Percentiles rank a stretch among this genome's conserved stretches.
phyloP scores from a whole-genome alignment of 163 green algal species.

The Coccomyxa subellipsoidea region DNA sequence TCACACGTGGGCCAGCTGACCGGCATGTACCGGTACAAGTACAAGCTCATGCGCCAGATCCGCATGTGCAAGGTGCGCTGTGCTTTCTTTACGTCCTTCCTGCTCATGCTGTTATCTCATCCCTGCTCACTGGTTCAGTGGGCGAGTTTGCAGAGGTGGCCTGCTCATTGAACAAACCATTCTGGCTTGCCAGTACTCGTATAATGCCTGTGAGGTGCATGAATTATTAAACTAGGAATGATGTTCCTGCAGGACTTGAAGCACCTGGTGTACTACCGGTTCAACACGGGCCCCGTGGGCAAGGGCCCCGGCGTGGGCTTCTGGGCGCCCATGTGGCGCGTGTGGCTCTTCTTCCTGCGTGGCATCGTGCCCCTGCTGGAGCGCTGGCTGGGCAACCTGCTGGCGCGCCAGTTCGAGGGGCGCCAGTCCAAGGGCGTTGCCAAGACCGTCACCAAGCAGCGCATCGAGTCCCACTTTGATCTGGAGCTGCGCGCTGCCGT shows the following conservation, averaged over 20 bases:
- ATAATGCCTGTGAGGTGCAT: too few relatives aligned
- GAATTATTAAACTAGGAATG: too few relatives aligned
- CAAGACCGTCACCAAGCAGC: conserved; percentile 99
- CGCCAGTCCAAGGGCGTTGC: conserved; percentile 93
- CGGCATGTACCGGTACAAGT: conserved; percentile 99
- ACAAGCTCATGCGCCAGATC: conserved; percentile 99
- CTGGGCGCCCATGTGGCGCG: conserved; percentile 98
- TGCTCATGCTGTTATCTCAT: too few relatives aligned
- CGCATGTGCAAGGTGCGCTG: conserved; percentile 93
- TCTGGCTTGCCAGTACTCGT: too few relatives aligned
- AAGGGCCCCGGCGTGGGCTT: conserved; percentile 98
- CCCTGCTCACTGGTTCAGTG: not conserved
- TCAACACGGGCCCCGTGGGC: conserved; percentile 98
- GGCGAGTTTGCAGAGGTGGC: too few relatives aligned
- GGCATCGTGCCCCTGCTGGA: conserved; percentile 98
- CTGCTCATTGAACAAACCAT: too few relatives aligned
- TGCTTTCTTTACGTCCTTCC: too few relatives aligned
- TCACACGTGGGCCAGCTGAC: conserved; percentile 98
- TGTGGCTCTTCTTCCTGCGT: conserved; percentile 99
- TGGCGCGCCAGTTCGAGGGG: conserved; percentile 98
- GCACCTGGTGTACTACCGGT: conserved; percentile 98
- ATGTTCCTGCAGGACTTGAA: conserved; percentile 82
- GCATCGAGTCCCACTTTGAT: conserved; percentile 99
- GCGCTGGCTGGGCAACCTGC: conserved; percentile 98
- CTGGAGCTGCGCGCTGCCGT: conserved; percentile 97